Conservation (phyloP, 768 basidiomycete genomes). For the Xerocomus spinulosus region DNA sequence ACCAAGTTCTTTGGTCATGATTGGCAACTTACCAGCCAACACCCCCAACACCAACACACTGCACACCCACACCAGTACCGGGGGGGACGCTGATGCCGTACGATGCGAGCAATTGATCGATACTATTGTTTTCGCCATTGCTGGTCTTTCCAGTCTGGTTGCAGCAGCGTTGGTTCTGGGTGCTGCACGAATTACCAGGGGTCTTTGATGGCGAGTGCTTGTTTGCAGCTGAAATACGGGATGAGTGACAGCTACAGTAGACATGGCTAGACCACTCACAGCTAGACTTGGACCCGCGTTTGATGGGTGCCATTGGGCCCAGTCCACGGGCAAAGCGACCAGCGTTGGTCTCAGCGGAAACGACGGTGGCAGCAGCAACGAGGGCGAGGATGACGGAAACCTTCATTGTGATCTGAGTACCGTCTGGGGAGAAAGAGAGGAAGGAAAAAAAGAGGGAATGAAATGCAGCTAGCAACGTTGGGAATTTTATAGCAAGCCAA, state of each 20-base stretch:
- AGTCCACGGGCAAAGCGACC: conserved; percentile 52
- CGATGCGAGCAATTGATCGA: too few species aligned
- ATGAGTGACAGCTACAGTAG: background rate
- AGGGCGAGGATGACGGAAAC: conserved; percentile 33
- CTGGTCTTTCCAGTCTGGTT: background rate
- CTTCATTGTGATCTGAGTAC: conserved; percentile 22
- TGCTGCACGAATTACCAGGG: conserved; percentile 7
- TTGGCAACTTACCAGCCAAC: conserved; percentile 21
- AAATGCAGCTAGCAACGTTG: background rate
- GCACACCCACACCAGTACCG: too few species aligned
- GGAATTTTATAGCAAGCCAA: background rate
- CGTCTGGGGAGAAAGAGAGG: background rate
- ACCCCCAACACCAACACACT: too few species aligned
- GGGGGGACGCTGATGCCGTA: too few species aligned
- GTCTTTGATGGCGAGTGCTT: conserved; percentile 1
- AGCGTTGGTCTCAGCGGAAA: conserved; percentile 48
- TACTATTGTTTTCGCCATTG: too few species aligned
- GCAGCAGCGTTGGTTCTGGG: conserved; percentile 22
- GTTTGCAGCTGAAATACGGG: conserved; percentile 31
- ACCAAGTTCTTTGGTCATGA: too few species aligned
- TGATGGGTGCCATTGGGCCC: conserved; percentile 41
- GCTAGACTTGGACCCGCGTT: conserved; percentile 29
- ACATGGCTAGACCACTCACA: conserved; percentile 23
- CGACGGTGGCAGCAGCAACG: conserved; percentile 33
- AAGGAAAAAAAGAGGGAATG: background rate